phyloP scores from a whole-genome alignment of 208 protist genomes.

The Phytomonas sp. region DNA sequence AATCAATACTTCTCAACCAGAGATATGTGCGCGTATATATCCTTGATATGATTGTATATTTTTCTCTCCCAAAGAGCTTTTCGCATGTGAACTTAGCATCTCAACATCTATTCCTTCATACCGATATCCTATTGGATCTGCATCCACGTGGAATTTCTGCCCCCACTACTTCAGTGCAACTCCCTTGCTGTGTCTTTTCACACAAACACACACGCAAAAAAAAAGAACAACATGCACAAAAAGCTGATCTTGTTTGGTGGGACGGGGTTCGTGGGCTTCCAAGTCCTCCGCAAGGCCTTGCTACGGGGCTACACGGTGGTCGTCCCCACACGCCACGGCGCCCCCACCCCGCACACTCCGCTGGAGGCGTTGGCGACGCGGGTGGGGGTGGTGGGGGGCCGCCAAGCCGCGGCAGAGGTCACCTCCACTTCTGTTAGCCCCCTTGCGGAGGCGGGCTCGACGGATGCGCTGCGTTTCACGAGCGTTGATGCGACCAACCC shows the following conservation, averaged over 20 bases:
- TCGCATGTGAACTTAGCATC: background rate
- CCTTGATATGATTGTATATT: constrained; percentile 7
- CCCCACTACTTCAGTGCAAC: background rate
- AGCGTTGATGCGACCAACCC: constrained; percentile 55
- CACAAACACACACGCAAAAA: constrained; percentile 5
- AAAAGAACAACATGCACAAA: constrained; percentile 20
- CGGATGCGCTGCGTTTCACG: constrained; percentile 51
- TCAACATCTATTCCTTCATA: background rate
- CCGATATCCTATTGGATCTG: background rate
- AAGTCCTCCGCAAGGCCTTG: constrained; percentile 47
- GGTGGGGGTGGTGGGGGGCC: constrained; percentile 31
- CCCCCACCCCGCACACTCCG: constrained; percentile 28
- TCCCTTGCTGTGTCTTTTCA: background rate
- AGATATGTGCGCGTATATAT: constrained; percentile 8
- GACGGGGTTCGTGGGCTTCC: constrained; percentile 70
- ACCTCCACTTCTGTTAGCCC: too few relatives aligned
- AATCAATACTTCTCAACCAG: constrained; percentile 10
- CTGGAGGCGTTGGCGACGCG: constrained; percentile 28
- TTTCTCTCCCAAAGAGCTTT: constrained; percentile 9
- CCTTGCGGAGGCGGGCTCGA: background rate
- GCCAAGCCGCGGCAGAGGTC: constrained; percentile 23
- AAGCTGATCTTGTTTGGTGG: constrained; percentile 85
- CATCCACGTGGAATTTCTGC: background rate
- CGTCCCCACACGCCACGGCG: constrained; percentile 50
- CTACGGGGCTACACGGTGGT: constrained; percentile 57